Evolutionary conservation across 1,139 yeast genomes (phyloP).

Genomic region (Zygosaccharomyces sapae): DNA sequence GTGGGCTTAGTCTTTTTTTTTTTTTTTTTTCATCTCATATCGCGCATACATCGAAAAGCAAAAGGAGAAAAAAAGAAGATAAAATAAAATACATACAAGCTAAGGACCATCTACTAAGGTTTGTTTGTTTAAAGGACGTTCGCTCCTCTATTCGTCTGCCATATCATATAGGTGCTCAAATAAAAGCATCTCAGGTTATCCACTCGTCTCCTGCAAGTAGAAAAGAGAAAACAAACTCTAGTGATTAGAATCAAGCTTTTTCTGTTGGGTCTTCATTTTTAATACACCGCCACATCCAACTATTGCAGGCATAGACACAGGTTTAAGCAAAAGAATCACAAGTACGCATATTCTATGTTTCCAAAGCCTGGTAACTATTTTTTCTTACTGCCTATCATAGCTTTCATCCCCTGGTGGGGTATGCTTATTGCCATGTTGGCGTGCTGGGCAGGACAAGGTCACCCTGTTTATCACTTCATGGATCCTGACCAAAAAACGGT

Average conservation of each 20-base stretch:
- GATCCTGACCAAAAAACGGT: constrained; percentile 50
- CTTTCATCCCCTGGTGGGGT: constrained; percentile 66
- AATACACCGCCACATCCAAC: neutral
- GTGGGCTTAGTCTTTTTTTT: constrained; percentile 5
- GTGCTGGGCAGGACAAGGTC: constrained; percentile 77
- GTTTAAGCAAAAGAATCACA: neutral
- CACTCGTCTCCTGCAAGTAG: too few species aligned
- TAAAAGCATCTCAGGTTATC: neutral
- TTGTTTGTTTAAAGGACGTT: too few species aligned
- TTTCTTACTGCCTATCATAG: constrained; percentile 52
- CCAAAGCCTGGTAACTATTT: constrained; percentile 36
- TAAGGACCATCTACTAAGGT: neutral
- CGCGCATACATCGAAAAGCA: constrained; percentile 8
- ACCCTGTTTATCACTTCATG: constrained; percentile 63
- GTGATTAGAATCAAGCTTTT: too few species aligned
- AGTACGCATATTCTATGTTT: constrained; percentile 5
- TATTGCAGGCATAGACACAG: neutral
- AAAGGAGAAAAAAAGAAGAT: constrained; percentile 2
- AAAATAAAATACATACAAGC: constrained; percentile 2
- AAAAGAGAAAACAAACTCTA: too few species aligned
- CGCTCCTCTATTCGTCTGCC: too few species aligned
- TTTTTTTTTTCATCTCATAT: constrained; percentile 2
- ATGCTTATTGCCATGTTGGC: constrained; percentile 68
- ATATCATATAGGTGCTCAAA: too few species aligned
- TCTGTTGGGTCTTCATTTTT: neutral